These are phyloP conservation scores for Podila clonocystis DNA, from an alignment of 192 early-diverging fungal genomes.

Conservation along the genomic window DNA sequence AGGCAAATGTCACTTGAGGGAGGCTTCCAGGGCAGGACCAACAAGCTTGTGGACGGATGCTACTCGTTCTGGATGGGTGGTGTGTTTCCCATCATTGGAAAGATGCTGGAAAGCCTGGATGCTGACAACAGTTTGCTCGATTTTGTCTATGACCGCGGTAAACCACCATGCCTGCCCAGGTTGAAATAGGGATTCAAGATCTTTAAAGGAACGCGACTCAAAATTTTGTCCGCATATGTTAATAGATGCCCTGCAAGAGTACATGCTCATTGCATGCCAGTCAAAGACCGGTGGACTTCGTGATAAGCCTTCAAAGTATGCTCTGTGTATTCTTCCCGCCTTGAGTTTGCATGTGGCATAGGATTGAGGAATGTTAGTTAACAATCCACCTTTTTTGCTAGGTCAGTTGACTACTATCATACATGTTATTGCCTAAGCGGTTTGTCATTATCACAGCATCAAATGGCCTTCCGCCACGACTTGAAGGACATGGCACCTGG, in stretches of 20 bases:
- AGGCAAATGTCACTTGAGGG: constrained; percentile 94
- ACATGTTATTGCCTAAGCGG: constrained; percentile 93
- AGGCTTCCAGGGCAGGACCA: constrained; percentile 95
- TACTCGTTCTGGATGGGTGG: constrained; percentile 98
- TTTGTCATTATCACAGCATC: constrained; percentile 85
- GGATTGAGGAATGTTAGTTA: background rate
- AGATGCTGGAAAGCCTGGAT: constrained; percentile 34
- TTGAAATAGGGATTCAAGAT: too few species aligned
- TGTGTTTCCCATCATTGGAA: constrained; percentile 74
- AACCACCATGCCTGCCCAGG: too few species aligned
- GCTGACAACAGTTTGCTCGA: constrained; percentile 37
- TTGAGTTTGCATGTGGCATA: background rate
- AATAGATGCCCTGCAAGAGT: constrained; percentile 84
- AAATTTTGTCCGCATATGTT: background rate
- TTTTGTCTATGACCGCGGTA: constrained; percentile 62
- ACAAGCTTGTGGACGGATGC: constrained; percentile 98
- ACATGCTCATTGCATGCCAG: constrained; percentile 91
- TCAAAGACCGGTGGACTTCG: constrained; percentile 78
- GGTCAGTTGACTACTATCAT: constrained; percentile 89
- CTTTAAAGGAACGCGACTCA: background rate
- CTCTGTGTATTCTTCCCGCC: background rate
- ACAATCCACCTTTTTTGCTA: constrained; percentile 21
- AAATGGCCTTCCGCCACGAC: constrained; percentile 56
- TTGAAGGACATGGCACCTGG: constrained; percentile 31
- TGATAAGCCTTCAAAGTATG: constrained; percentile 92